These are phyloP conservation scores for Casuarina glauca DNA, from an alignment of 306 rosid genomes.

Conservation along the genomic window DNA sequence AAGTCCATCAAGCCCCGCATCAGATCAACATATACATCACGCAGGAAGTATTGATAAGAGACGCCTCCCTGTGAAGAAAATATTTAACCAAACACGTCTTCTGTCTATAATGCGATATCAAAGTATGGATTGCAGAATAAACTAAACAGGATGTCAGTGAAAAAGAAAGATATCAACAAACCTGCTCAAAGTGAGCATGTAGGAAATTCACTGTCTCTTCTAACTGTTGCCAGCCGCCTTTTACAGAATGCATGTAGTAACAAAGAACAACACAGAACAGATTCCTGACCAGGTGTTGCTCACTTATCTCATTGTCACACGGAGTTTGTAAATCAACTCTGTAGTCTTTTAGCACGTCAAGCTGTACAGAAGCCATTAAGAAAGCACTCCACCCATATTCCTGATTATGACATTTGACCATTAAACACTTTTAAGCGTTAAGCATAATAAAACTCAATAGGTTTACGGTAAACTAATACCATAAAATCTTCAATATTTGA, in stretches of 20 bases:
- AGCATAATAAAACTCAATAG: conserved; percentile 4
- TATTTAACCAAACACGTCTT: conserved; percentile 27
- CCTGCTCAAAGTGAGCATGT: conserved; percentile 61
- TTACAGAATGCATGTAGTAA: conserved; percentile 70
- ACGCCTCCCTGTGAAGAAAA: conserved; percentile 54
- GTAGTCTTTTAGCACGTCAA: conserved; percentile 65
- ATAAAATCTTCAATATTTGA: conserved; percentile 96
- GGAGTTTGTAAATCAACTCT: conserved; percentile 40
- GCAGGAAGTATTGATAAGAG: conserved; percentile 61
- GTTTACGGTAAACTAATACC: conserved; percentile 46
- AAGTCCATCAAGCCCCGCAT: conserved; percentile 63
- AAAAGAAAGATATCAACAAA: conserved; percentile 46
- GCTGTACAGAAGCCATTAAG: conserved; percentile 72
- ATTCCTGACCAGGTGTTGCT: conserved; percentile 60
- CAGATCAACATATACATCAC: conserved; percentile 80
- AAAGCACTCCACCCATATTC: conserved; percentile 97
- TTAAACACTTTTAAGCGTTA: conserved; percentile 28
- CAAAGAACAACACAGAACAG: conserved; percentile 81
- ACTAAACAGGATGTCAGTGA: conserved; percentile 19
- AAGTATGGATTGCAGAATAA: conserved; percentile 20
- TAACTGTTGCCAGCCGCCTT: conserved; percentile 98
- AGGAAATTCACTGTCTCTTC: conserved; percentile 85
- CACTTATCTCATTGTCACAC: conserved; percentile 50
- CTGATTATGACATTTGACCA: conserved; percentile 43
- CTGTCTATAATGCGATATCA: conserved; percentile 6